phyloP scores from a whole-genome alignment of 169 alveolate species.

The Perkinsus chesapeaki region DNA sequence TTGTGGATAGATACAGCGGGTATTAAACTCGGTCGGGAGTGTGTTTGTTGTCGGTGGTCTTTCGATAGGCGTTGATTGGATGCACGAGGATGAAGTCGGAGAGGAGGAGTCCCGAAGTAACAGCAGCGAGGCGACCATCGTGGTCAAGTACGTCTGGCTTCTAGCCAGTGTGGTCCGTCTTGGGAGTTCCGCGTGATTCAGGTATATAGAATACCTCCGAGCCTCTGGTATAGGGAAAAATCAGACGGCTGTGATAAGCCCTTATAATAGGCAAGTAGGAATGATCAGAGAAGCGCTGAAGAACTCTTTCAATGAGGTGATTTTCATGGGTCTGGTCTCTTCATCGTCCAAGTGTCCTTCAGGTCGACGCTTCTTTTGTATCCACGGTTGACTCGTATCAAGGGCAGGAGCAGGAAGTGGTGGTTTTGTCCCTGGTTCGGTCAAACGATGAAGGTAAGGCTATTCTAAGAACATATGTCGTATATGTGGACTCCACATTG shows the following conservation, averaged over 20 bases:
- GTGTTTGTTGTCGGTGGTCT: background rate
- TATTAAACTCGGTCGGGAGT: background rate
- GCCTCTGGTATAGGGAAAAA: background rate
- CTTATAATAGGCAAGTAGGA: conserved; percentile 20
- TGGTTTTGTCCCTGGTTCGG: conserved; percentile 29
- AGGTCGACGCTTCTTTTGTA: background rate
- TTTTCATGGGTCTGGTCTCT: no score
- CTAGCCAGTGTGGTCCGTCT: no score
- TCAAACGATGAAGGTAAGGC: conserved; percentile 12
- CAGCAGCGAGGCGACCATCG: background rate
- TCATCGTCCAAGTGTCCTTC: background rate
- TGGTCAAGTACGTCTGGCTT: background rate
- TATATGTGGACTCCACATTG: no score
- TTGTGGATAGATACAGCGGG: background rate
- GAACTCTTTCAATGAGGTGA: background rate
- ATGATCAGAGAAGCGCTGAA: conserved; percentile 4
- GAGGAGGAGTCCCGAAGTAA: background rate
- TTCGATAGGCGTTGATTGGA: background rate
- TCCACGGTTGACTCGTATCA: conserved; percentile 33
- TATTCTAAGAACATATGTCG: no score
- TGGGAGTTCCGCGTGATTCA: background rate
- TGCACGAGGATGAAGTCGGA: background rate
- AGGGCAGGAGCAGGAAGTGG: conserved; percentile 36
- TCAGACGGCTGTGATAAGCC: conserved; percentile 15
- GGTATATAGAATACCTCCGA: background rate